A percentile compares a stretch with the other conserved stretches of the same genome.
phyloP scores from a whole-genome alignment of 2,329 filamentous ascomycete species.

The Alternaria sp. region DNA sequence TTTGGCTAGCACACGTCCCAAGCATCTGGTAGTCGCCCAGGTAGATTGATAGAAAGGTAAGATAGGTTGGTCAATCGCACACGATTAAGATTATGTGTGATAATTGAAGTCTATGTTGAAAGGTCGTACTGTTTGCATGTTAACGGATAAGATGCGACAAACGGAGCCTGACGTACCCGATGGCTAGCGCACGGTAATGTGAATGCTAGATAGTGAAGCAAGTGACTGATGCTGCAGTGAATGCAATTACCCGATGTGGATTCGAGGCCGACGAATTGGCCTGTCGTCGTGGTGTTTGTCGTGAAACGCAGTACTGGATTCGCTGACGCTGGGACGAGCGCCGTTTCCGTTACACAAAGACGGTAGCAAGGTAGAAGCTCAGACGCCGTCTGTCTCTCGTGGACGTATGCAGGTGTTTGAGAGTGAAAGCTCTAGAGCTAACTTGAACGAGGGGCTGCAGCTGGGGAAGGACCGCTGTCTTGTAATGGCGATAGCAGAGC shows the following conservation, averaged over 20 bases:
- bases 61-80: slow-evolving; percentile 5
- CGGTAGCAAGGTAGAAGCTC: slow-evolving; percentile 25
- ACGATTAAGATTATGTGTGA: neutral
- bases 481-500: slow-evolving; percentile 23
- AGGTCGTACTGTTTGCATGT: slow-evolving; percentile 21
- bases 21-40: slow-evolving; percentile 36
- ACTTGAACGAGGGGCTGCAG: slow-evolving; percentile 22
- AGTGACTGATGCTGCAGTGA: slow-evolving; percentile 18
- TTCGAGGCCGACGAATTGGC: slow-evolving; percentile 25
- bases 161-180: slow-evolving; percentile 41
- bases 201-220: slow-evolving; percentile 16
- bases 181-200: slow-evolving; percentile 6
- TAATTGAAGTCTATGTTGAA: slow-evolving; percentile 26
- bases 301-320: slow-evolving; percentile 35
- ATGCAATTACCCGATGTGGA: slow-evolving; percentile 29
- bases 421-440: slow-evolving; percentile 6
- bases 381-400: slow-evolving; percentile 41
- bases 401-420: slow-evolving; percentile 18
- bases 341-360: slow-evolving; percentile 39
- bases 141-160: slow-evolving; percentile 41
- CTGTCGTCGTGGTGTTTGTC: slow-evolving; percentile 25
- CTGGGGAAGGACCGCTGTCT: slow-evolving; percentile 22
- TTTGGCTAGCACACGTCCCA: slow-evolving; percentile 25
- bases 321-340: slow-evolving; percentile 32
- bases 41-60: slow-evolving; percentile 14